Evolutionary conservation across 495 filamentous ascomycete species (phyloP), one percentile per base, ranked within the genome.

Genomic region (Bryoglossum gracile): DNA sequence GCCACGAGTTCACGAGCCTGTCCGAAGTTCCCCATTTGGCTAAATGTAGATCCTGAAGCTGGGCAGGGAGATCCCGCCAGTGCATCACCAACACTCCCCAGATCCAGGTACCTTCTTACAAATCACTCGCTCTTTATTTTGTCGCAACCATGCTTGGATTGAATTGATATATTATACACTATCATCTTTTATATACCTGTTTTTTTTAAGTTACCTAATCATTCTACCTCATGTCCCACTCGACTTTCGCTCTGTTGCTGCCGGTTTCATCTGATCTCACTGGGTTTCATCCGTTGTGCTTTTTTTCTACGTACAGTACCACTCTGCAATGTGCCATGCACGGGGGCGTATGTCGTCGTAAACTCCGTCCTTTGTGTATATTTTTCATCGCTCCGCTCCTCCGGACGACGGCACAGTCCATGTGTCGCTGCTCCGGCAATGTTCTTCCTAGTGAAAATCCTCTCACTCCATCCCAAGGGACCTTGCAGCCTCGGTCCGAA

Each of bases 41-140:
- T 23, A n/a, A 41, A 19, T 6, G 43, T 30, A 17, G 30, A 46
- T 46, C 43, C 1, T 1, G 22, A 18, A 14, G 24, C 42, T 17
- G 42, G 9, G 43, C 43, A 30, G 28, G 43, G 36, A 18, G 28
- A 35, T 46, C 43, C 17, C 30, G 43, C 43, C n/a, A n/a, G n/a
- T n/a, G n/a, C n/a, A n/a, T n/a, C n/a, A n/a, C n/a, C n/a, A n/a
- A n/a, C n/a, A n/a, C n/a, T n/a, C n/a, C n/a, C n/a, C n/a, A n/a
- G n/a, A n/a, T n/a, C n/a, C n/a, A n/a, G n/a, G n/a, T n/a, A n/a
- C n/a, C n/a, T n/a, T n/a, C n/a, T n/a, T n/a, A n/a, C n/a, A n/a
- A n/a, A n/a, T n/a, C n/a, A n/a, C n/a, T n/a, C n/a, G n/a, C n/a
- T n/a, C n/a, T n/a, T n/a, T n/a, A n/a, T n/a, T n/a, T n/a, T n/a